phyloP scores from a whole-genome alignment of 192 early-diverging fungal genomes.

The Podila verticillata region DNA sequence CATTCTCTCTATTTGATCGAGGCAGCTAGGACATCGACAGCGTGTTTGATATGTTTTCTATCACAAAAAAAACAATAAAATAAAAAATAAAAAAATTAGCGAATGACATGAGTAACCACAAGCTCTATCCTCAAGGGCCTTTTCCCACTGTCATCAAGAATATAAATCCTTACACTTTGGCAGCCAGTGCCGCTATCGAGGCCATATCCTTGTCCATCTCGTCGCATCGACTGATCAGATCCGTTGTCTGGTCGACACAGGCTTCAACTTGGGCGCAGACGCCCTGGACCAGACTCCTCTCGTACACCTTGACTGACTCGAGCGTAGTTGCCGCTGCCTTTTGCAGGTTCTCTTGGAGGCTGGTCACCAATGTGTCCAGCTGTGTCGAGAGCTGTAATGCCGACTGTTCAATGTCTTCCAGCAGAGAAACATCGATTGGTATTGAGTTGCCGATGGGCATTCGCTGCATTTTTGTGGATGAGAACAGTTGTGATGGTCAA shows the following conservation, averaged over 20 bases:
- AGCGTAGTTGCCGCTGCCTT: conserved; percentile 32
- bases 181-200: conserved; percentile 18
- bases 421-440: conserved; percentile 39
- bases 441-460: conserved; percentile 44
- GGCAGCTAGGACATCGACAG: conserved; percentile 26
- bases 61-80: too few species aligned
- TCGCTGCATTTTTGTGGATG: background rate
- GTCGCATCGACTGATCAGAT: conserved; percentile 39
- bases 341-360: conserved; percentile 26
- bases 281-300: conserved; percentile 29
- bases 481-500: background rate
- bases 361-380: conserved; percentile 28
- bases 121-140: background rate
- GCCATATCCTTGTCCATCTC: conserved; percentile 53
- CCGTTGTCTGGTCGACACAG: conserved; percentile 38
- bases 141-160: background rate
- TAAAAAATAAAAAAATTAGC: background rate
- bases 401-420: conserved; percentile 42
- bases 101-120: background rate
- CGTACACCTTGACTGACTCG: conserved; percentile 32
- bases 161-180: conserved; percentile 15
- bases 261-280: conserved; percentile 31
- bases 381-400: conserved; percentile 39
- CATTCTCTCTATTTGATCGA: conserved; percentile 14
- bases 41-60: conserved; percentile 40